Base-by-base conservation (phyloP, 805 yeast genomes). In the Candida oleophila region DNA sequence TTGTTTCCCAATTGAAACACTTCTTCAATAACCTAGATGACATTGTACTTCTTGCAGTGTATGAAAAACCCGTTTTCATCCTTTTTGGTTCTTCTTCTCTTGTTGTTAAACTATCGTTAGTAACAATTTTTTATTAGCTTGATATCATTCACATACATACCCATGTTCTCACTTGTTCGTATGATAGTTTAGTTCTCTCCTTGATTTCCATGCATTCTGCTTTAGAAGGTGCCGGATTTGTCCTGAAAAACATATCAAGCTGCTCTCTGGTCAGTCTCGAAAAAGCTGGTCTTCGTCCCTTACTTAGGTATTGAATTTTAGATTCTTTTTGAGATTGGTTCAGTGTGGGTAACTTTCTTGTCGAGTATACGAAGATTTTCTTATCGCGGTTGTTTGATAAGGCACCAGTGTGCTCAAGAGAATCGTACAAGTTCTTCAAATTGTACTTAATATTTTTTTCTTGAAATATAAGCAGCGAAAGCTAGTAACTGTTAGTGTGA, bases 161-260 rank as follows among this genome's bases (percentile, higher is more conserved):
- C 71, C 71, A 65, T 2, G 63, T 66, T 7, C 70, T 52, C 2
- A 66, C 67, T 49, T 65, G 69, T 3, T 56, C 44, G 1, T 60
- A 55, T 1, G 62, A 52, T 5, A 65, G 41, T 1, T 59, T 59
- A 43, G 64, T 59, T 41, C 54, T 57, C 19, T 59, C 55, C 1
- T 69, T 68, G 18, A 66, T 58, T 3, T 56, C 30, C 20, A 55
- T 53, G 20, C 68, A 50, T 21, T 65, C 69, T 22, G 45, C 46
- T 18, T 60, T 55, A 37, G 60, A 63, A 0, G 70, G 69, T 11
- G 56, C 45, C 7, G 60, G 52, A 20, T 57, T 57, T 1, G 38
- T 33, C 42, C 41, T 33, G 15, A 33, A 33, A 14, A 15, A 33
- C 7, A 12, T 8, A 4, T 33, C 36, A 12, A 33, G 18, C 7